Evolutionary conservation across 2,329 filamentous ascomycete genomes (phyloP), one percentile per base, ranked within the genome.

Genomic region (Paraphoma chrysanthemicola): DNA sequence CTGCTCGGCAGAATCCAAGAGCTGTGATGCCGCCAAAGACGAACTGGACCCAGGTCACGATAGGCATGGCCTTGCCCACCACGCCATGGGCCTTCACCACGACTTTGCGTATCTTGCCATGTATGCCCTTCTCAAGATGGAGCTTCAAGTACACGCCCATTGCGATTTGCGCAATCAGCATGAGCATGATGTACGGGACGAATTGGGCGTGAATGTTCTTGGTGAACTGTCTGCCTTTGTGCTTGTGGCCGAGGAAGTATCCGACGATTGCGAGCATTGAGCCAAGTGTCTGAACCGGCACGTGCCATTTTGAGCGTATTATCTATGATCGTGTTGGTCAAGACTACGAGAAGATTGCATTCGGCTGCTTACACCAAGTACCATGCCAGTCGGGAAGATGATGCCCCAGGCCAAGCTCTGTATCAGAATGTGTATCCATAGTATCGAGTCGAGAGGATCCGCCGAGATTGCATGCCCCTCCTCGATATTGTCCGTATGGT

Each of bases 341-440:
- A 45, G 11, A 42, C 51, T 23, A 3, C 7, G 2, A 23, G 10
- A 16, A 28, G 31, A 6, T 2, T 23, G 2, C 8, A 14, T 42
- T 1, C 17, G 4, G 12, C 8, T 14, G 80, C 89, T 69, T 86
- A 95, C 91, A 56, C 94, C 94, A 16, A 97, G 82, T 42, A 98
- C 93, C 94, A 99, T 98, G 68, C 95, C 95, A 14, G 92, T 84
- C 10, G 95, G 95, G 71, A 97, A 98, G 56, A 98, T 86, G 66
- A 99, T 83, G 59, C 95, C 95, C 82, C 96, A 98, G 55, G 93
- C 88, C 56, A 95, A 72, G 75, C 88, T 90, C 83, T 97, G 93
- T 44, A 96, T 78, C 57, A 97, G 84, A 71, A 99, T 98, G 79
- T 99, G 95, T 66, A 90, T 84, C 95, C 95, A 99, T 86, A 99